Conservation (phyloP, 169 alveolate genomes). For the Besnoitia besnoiti region DNA sequence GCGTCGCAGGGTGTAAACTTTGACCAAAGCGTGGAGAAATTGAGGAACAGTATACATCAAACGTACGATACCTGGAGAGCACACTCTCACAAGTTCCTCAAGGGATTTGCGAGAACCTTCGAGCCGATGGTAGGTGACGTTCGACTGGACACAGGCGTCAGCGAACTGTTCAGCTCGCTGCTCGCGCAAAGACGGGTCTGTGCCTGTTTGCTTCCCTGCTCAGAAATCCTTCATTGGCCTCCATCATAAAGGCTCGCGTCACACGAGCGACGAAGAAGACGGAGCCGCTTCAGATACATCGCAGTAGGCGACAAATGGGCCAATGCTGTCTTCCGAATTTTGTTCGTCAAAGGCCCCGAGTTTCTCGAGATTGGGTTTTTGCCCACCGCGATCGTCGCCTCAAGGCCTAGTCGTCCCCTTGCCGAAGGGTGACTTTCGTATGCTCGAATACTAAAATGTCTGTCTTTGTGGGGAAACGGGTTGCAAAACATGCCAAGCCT, state of each 20-base stretch:
- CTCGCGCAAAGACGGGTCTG: too few relatives aligned
- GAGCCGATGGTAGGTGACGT: slow-evolving; percentile 76
- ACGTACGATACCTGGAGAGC: slow-evolving; percentile 77
- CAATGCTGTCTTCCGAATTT: background rate
- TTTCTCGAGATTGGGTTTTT: background rate
- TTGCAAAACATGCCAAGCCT: background rate
- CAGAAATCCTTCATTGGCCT: slow-evolving; percentile 41
- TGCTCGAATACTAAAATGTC: too few relatives aligned
- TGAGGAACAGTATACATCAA: slow-evolving; percentile 76
- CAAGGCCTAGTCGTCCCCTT: too few relatives aligned
- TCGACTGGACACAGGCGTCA: too few relatives aligned
- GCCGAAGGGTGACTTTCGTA: too few relatives aligned
- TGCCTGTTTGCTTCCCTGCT: too few relatives aligned
- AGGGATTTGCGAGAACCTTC: slow-evolving; percentile 78
- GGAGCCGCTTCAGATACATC: slow-evolving; percentile 12
- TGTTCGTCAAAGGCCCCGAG: background rate
- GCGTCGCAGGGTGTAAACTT: slow-evolving; percentile 68
- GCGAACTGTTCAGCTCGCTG: too few relatives aligned
- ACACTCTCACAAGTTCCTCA: slow-evolving; percentile 73
- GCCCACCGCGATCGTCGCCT: too few relatives aligned
- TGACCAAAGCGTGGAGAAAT: slow-evolving; percentile 79
- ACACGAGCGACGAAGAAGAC: slow-evolving; percentile 36
- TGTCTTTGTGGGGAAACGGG: background rate
- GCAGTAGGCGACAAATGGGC: background rate
- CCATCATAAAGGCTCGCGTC: slow-evolving; percentile 14